Evolutionary conservation across 768 basidiomycete genomes (phyloP).

Genomic region (Ramaria rubella): DNA sequence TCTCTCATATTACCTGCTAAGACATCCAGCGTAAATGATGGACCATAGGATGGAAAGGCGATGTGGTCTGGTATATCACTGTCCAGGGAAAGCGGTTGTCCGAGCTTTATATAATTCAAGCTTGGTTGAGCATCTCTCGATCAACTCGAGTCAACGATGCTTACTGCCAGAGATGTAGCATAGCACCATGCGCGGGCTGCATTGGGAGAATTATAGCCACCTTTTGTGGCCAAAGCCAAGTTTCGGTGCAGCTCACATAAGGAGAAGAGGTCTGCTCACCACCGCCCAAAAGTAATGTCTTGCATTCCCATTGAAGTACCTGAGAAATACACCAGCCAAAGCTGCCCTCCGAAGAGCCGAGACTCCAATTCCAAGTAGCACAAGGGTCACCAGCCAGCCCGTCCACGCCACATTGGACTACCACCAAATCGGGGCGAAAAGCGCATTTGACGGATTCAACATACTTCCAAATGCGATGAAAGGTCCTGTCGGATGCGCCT

Average conservation of each 20-base stretch:
- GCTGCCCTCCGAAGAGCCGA: constrained; percentile 48
- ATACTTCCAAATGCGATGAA: constrained; percentile 54
- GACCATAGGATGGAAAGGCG: constrained; percentile 66
- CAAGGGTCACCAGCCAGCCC: constrained; percentile 82
- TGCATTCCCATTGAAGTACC: constrained; percentile 49
- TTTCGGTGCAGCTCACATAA: constrained; percentile 9
- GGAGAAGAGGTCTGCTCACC: constrained; percentile 32
- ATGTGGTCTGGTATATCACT: constrained; percentile 70
- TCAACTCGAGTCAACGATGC: constrained; percentile 23
- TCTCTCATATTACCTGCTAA: constrained; percentile 68
- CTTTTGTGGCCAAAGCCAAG: constrained; percentile 30
- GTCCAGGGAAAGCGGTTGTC: constrained; percentile 48
- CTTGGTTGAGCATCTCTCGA: background rate
- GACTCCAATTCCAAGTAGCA: constrained; percentile 63
- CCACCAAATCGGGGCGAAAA: constrained; percentile 70
- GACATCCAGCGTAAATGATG: constrained; percentile 77
- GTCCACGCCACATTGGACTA: constrained; percentile 85
- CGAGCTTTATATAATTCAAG: constrained; percentile 36
- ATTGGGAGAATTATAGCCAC: constrained; percentile 81
- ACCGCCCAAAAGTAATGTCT: constrained; percentile 69
- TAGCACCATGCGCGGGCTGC: constrained; percentile 84
- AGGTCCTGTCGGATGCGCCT: constrained; percentile 64
- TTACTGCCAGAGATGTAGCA: constrained; percentile 68
- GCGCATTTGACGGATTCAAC: constrained; percentile 53
- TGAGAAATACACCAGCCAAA: constrained; percentile 61